Evolutionary conservation across 495 filamentous ascomycete species (phyloP).

Genomic region (Aspergillus nidulans): DNA sequence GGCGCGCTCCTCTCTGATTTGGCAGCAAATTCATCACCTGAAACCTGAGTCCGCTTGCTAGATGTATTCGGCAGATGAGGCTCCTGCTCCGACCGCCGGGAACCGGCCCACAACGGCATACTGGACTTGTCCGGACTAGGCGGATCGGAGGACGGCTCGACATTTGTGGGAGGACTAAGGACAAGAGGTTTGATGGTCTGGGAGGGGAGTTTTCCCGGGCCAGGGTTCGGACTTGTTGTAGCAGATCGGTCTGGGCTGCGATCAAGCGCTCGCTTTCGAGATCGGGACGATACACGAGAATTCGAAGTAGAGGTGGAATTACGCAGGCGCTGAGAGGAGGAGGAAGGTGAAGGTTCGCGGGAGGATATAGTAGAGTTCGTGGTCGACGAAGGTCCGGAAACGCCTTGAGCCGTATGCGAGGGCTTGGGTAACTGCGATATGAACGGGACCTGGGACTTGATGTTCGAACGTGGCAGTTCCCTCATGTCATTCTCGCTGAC

Average conservation of each 20-base stretch:
- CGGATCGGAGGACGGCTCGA: conserved; percentile 55
- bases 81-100: conserved; percentile 36
- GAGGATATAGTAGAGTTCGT: conserved; percentile 45
- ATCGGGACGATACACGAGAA: conserved; percentile 41
- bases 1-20: conserved; percentile 34
- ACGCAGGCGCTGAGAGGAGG: conserved; percentile 31
- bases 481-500: conserved; percentile 30
- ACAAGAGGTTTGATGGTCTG: conserved; percentile 52
- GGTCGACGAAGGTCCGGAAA: conserved; percentile 33
- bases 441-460: conserved; percentile 26
- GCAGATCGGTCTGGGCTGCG: conserved; percentile 58
- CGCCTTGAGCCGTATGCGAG: conserved; percentile 27
- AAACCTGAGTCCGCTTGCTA: conserved; percentile 32
- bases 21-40: conserved; percentile 27
- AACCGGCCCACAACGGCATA: conserved; percentile 58
- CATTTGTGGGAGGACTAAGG: conserved; percentile 46
- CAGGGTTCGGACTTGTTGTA: conserved; percentile 38
- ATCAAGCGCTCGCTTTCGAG: conserved; percentile 68
- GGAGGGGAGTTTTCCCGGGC: conserved; percentile 46
- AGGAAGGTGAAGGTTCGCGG: conserved; percentile 47
- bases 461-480: conserved; percentile 28
- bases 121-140: conserved; percentile 60
- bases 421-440: conserved; percentile 38
- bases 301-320: conserved; percentile 29
- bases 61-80: conserved; percentile 40